A percentile compares a stretch with the other conserved stretches of the same genome.
These are phyloP conservation scores for Fusarium chuoi DNA, from an alignment of 2,329 filamentous ascomycete genomes.

Conservation along the genomic window DNA sequence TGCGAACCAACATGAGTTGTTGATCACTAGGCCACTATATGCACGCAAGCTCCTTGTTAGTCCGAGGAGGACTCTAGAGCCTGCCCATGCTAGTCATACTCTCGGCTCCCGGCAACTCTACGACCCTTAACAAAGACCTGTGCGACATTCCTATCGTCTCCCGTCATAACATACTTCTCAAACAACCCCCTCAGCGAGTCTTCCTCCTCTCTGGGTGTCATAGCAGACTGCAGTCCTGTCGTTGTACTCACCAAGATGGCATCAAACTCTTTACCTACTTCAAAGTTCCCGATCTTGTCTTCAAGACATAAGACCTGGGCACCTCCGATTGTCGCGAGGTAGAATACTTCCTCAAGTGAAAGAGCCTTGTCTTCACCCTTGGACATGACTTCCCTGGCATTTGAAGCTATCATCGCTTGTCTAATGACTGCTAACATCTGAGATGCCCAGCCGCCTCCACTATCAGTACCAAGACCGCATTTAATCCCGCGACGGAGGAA, in stretches of 20 bases:
- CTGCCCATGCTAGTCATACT: rapidly evolving
- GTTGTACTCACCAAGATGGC: constrained; percentile 5
- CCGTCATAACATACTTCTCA: constrained; percentile 23
- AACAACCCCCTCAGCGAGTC: constrained; percentile 2
- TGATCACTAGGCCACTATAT: not conserved
- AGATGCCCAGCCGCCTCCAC: constrained; percentile 18
- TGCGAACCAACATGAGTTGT: too few relatives aligned
- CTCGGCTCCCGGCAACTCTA: not conserved
- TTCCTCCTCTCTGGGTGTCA: constrained; percentile 1
- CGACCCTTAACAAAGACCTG: constrained; percentile 4
- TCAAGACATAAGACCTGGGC: constrained; percentile 3
- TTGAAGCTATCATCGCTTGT: constrained; percentile 18
- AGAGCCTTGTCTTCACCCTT: constrained; percentile 4
- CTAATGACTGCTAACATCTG: constrained; percentile 15
- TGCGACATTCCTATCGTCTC: constrained; percentile 15
- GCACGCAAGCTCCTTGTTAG: rapidly evolving
- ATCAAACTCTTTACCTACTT: constrained; percentile 18
- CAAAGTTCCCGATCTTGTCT: not conserved
- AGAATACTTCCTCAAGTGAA: constrained; percentile 12
- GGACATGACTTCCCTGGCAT: not conserved
- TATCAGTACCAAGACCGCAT: constrained; percentile 6
- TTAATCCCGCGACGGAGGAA: constrained; percentile 8
- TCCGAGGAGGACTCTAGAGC: rapidly evolving
- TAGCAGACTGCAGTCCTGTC: not conserved
- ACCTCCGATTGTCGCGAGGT: not conserved